Base-by-base conservation (phyloP, 208 protist genomes). In the Leishmania mexicana region DNA sequence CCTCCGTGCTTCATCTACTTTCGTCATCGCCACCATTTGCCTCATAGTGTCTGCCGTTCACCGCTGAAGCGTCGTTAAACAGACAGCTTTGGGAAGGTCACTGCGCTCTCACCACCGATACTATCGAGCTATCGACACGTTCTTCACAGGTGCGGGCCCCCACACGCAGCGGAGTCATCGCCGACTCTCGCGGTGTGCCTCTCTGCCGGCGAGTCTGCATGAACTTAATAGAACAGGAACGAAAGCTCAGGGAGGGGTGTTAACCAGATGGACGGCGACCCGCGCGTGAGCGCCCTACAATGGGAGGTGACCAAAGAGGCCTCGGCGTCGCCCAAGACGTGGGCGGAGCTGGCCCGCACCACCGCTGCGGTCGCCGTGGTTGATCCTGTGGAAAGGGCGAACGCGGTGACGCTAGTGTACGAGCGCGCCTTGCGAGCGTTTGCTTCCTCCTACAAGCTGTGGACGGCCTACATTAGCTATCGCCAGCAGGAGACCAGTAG, bases 381-480 rank as follows among this genome's bases (percentile, higher is more conserved):
- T 2, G 84, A 89, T 70, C 60, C 60, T 5, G 83, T 80, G 13
- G 88, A 84, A 24, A 79, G 90, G 62, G 87, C 89, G 40, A 96
- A 96, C 71, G 89, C 90, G 19, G 86, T 94, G 7, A 93, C 90
- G 68, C 76, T 94, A 47, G 85, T 88, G 21, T 97, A 93, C 79
- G 94, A 97, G 78, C 90, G 94, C 19, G 91, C 93, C 2, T 49
- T 96, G 19, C 86, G 92, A 10, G 90, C 88, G 5, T 89, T 94
- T 38, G 85, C 90, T 24, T 89, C 88, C 28, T 97, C 94, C 13
- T 97, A 95, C 83, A 97, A 96, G 79, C 84, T 97, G 19, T 97
- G 94, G 93, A 85, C 73, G 78, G 81, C 78, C 42, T 97, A 97
- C 72, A 86, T 96, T 64, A 54, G 76, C 38, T 95, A 92, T 68